Base-by-base conservation (phyloP, 805 yeast species). In the Naumovozyma dairenensis region DNA sequence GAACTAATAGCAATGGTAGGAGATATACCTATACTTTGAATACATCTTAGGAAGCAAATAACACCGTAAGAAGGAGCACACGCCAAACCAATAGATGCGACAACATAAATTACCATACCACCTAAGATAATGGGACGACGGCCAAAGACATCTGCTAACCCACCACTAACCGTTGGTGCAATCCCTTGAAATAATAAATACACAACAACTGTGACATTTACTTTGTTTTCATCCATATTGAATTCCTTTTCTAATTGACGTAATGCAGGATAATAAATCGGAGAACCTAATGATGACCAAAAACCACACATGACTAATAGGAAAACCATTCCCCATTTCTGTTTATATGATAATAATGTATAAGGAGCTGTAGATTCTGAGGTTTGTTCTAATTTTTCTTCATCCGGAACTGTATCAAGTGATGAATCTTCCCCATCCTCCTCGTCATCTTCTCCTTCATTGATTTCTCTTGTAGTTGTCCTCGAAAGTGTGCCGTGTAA, bases 261-360 rank as follows among this genome's bases (percentile, higher is more conserved):
- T 17, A 85, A 59, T 0, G 87, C 85, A 1, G 94, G 94, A 57
- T 83, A 78, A 52, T 80, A 85, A 14, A 84, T 80, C 2, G 93
- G 85, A 40, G 82, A 71, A 2, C 86, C 74, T 4, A 80, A 58
- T 0, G 92, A 67, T 3, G 93, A 81, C 70, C 82, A 78, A 34
- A 74, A 60, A 0, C 83, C 59, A 21, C 57, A 53, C 39, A 51
- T 48, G 2, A 57, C 52, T 20, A 56, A 35, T 16, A 57, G 32
- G 1, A 45, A 45, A 2, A 57, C 57, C 55, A 55, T 54, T 6
- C 33, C 34, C 56, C 59, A 57, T 33, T 56, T 52, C 31, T 53
- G 54, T 6, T 33, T 20, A 28, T 42, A 40, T 6, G 39, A 44
- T 21, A 57, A 32, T 4, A 56, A 21, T 4, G 59, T 48, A 29